A percentile compares a stretch with the other conserved stretches of the same genome.
Conservation (phyloP, 2,329 filamentous ascomycete species). For the Calonectria fujianensis region DNA sequence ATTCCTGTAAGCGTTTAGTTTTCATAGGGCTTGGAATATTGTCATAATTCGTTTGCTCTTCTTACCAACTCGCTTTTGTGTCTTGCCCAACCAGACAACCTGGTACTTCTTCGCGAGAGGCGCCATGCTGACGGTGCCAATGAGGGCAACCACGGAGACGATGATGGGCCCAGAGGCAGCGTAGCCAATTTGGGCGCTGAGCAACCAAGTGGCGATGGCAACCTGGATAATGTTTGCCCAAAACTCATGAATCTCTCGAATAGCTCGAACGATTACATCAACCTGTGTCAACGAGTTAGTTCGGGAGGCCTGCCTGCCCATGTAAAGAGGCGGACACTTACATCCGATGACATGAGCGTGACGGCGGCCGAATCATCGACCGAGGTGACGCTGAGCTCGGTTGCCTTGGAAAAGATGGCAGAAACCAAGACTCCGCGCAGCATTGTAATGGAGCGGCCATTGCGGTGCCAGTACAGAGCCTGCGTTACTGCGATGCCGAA, state of each 20-base stretch:
- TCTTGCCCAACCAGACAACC: conserved; percentile 52
- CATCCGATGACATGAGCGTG: conserved; percentile 66
- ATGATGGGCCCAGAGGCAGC: conserved; percentile 59
- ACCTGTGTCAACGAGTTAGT: conserved; percentile 51
- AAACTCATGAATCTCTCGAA: conserved; percentile 61
- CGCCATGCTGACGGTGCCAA: conserved; percentile 53
- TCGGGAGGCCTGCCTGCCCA: background rate
- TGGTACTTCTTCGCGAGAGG: conserved; percentile 57
- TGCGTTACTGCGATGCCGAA: conserved; percentile 57
- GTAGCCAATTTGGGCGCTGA: conserved; percentile 59
- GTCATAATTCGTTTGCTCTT: background rate
- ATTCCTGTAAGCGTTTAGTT: conserved; percentile 47
- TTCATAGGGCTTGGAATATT: background rate
- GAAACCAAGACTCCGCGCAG: conserved; percentile 58
- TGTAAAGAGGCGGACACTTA: conserved; percentile 43
- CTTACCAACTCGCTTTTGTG: conserved; percentile 56
- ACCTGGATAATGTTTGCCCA: conserved; percentile 62
- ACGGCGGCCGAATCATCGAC: conserved; percentile 59
- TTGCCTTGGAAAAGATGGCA: conserved; percentile 60
- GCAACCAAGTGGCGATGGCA: conserved; percentile 58
- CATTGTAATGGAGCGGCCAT: conserved; percentile 58
- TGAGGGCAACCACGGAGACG: conserved; percentile 55
- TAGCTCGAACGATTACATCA: conserved; percentile 60
- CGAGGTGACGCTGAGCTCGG: conserved; percentile 53
- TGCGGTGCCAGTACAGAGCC: conserved; percentile 58